These are phyloP conservation scores for Aechmea fasciata DNA, from an alignment of 176 grass and related monocot genomes.

Conservation along the genomic window DNA sequence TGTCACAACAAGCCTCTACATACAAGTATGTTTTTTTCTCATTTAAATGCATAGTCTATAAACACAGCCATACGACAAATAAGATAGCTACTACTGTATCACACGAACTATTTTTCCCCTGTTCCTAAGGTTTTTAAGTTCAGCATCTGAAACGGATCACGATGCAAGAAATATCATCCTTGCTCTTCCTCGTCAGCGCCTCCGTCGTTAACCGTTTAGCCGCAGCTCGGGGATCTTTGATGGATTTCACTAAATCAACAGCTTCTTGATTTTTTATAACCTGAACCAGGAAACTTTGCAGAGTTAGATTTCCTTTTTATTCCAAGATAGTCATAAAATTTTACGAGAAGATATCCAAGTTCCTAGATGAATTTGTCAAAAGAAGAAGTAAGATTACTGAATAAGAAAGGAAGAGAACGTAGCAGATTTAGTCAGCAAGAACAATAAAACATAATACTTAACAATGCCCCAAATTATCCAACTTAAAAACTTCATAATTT, in stretches of 20 bases:
- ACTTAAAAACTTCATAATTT: no score
- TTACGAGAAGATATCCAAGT: not conserved
- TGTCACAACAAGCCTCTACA: not conserved
- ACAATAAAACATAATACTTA: no score
- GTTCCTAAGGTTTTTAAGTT: conserved; percentile 8
- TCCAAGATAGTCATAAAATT: not conserved
- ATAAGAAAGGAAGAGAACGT: no score
- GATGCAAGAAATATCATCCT: conserved; percentile 95
- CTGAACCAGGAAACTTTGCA: conserved; percentile 20
- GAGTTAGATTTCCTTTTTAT: not conserved
- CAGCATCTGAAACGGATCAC: conserved; percentile 89
- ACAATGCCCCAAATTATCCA: no score
- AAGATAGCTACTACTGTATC: not conserved
- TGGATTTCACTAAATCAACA: conserved; percentile 68
- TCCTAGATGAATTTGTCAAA: not conserved
- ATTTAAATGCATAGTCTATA: not conserved
- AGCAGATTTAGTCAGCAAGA: no score
- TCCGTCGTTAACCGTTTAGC: conserved; percentile 76
- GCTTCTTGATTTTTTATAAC: conserved; percentile 98
- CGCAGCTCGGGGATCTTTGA: conserved; percentile 93
- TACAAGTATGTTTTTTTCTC: not conserved
- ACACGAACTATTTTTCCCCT: not conserved
- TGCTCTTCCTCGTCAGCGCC: conserved; percentile 86
- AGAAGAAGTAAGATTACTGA: no score
- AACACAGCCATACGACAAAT: not conserved